Percentiles rank a stretch among this genome's conserved stretches.
These are phyloP conservation scores for Mayamaea pseudoterrestris DNA, from an alignment of 108 stramenopile genomes.

Conservation along the genomic window DNA sequence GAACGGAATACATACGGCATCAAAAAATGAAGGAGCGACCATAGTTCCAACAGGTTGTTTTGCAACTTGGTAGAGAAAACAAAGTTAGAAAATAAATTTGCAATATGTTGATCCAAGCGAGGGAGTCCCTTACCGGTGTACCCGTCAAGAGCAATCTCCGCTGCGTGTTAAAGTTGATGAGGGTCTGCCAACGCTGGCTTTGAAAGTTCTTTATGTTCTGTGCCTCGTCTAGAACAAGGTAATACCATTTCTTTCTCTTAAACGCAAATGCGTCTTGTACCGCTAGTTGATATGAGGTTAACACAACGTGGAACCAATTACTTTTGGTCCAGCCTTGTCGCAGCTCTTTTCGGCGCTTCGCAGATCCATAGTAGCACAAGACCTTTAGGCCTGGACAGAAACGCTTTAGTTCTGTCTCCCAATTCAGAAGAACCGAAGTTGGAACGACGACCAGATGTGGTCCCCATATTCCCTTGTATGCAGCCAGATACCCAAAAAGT, in stretches of 20 bases:
- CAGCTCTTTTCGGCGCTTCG: constrained; percentile 84
- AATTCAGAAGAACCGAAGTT: constrained; percentile 94
- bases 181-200: constrained; percentile 97
- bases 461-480: constrained; percentile 95
- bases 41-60: constrained; percentile 78
- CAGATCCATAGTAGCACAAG: constrained; percentile 92
- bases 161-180: constrained; percentile 92
- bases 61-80: neutral
- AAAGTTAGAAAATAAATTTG: neutral
- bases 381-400: constrained; percentile 90
- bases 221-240: constrained; percentile 96
- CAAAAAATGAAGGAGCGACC: constrained; percentile 85
- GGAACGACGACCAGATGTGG: constrained; percentile 97
- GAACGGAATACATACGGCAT: constrained; percentile 83
- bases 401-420: constrained; percentile 95
- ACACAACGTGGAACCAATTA: constrained; percentile 87
- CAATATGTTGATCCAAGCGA: neutral
- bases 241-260: constrained; percentile 94
- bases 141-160: constrained; percentile 91
- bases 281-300: constrained; percentile 95
- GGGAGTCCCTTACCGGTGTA: constrained; percentile 59
- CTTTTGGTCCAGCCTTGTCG: constrained; percentile 91
- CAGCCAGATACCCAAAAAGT: constrained; percentile 86
- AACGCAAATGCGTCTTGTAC: constrained; percentile 95
- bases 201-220: constrained; percentile 99